These are phyloP conservation scores for Aspergillus diversus DNA, from an alignment of 495 filamentous ascomycete species.

Conservation along the genomic window DNA sequence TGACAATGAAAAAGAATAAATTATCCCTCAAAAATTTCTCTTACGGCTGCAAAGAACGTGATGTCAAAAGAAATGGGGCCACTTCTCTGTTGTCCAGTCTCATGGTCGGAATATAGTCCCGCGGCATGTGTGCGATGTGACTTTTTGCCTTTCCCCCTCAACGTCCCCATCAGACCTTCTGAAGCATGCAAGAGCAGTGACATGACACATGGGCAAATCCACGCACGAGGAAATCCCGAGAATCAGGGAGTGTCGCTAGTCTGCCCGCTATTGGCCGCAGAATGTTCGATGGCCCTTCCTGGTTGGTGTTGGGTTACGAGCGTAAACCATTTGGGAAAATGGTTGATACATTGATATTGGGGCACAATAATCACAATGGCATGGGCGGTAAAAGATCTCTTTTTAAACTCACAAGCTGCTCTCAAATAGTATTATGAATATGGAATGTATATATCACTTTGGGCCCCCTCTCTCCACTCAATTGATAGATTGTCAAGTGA, in stretches of 20 bases:
- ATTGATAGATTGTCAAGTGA: no score
- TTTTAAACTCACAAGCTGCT: no score
- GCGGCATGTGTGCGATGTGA: neutral
- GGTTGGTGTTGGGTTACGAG: slow-evolving; percentile 16
- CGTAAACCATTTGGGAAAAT: slow-evolving; percentile 8
- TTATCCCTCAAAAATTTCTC: neutral
- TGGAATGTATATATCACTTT: no score
- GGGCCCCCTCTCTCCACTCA: no score
- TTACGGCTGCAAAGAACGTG: neutral
- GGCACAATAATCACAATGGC: neutral
- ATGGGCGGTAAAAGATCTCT: neutral
- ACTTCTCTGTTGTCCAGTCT: neutral
- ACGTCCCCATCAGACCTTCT: neutral
- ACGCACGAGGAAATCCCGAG: slow-evolving; percentile 23
- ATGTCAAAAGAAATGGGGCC: no score
- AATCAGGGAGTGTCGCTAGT: slow-evolving; percentile 30
- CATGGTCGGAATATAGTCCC: slow-evolving; percentile 15
- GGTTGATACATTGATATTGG: slow-evolving; percentile 4
- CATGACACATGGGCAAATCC: slow-evolving; percentile 16
- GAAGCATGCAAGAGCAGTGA: neutral
- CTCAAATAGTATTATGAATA: no score
- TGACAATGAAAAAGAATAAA: neutral
- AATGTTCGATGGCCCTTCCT: slow-evolving; percentile 27
- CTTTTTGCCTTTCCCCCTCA: neutral
- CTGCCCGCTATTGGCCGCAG: slow-evolving; percentile 23